These are phyloP conservation scores for Botryosphaeria dothidea DNA, from an alignment of 2,329 filamentous ascomycete genomes.

Conservation along the genomic window DNA sequence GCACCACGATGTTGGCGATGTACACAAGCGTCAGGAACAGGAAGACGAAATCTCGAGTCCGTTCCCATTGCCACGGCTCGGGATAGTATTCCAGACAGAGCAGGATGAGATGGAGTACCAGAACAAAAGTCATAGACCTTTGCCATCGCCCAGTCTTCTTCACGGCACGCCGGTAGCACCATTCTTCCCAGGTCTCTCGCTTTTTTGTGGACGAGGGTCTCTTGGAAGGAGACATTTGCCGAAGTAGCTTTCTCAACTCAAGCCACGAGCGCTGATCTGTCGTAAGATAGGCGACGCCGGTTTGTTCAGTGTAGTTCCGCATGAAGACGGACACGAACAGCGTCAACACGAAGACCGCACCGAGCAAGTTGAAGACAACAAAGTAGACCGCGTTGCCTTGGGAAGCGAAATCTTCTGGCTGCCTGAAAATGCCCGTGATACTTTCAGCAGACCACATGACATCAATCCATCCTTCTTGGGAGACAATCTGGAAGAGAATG, in stretches of 20 bases:
- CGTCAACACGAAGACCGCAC: constrained; percentile 93
- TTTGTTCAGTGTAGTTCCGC: constrained; percentile 99
- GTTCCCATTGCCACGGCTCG: constrained; percentile 71
- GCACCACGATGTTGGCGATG: constrained; percentile 77
- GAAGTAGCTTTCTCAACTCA: constrained; percentile 85
- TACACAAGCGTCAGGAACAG: constrained; percentile 80
- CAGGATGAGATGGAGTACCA: constrained; percentile 80
- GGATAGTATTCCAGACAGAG: constrained; percentile 84
- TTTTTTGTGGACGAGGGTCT: constrained; percentile 78
- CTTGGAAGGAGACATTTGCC: constrained; percentile 93
- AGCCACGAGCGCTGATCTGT: constrained; percentile 97
- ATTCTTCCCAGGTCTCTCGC: constrained; percentile 75
- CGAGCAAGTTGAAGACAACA: constrained; percentile 91
- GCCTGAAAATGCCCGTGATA: constrained; percentile 74
- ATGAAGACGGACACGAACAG: constrained; percentile 99
- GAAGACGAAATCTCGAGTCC: constrained; percentile 71
- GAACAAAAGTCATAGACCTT: constrained; percentile 71
- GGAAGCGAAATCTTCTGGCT: constrained; percentile 68
- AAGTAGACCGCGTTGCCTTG: constrained; percentile 93
- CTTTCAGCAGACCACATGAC: constrained; percentile 84
- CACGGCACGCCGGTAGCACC: constrained; percentile 93
- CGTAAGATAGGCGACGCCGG: constrained; percentile 92
- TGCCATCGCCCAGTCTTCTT: constrained; percentile 96
- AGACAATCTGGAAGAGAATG: constrained; percentile 97
- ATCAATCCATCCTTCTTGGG: constrained; percentile 96